phyloP scores from a whole-genome alignment of 2,329 filamentous ascomycete species.

The Exophiala oligosperma region DNA sequence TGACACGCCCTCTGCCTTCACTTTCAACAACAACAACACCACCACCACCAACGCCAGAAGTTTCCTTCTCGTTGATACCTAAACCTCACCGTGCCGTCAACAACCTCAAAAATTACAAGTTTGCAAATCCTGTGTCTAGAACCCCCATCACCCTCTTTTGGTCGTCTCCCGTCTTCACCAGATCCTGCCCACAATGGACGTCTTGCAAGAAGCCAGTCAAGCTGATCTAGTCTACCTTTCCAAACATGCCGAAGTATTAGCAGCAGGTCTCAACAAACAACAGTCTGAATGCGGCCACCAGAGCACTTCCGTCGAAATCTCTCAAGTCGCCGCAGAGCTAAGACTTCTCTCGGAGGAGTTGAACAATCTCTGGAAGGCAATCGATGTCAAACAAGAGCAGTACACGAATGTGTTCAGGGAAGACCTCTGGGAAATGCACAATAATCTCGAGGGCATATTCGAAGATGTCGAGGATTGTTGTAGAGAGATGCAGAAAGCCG shows the following conservation, averaged over 20 bases:
- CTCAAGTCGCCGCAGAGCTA: conserved; percentile 23
- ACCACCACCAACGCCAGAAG: too few relatives aligned
- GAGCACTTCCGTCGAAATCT: conserved; percentile 23
- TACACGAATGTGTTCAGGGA: conserved; percentile 29
- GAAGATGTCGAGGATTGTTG: conserved; percentile 30
- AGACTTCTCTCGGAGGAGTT: conserved; percentile 22
- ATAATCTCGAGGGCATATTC: conserved; percentile 25
- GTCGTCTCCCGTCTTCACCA: neutral
- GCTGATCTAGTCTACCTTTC: conserved; percentile 11
- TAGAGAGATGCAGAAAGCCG: conserved; percentile 25
- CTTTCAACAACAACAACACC: too few relatives aligned
- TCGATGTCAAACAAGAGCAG: conserved; percentile 17
- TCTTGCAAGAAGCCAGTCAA: neutral
- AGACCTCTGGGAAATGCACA: conserved; percentile 26
- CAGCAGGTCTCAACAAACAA: conserved; percentile 17
- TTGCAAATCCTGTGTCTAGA: too few relatives aligned
- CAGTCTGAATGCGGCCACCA: conserved; percentile 23
- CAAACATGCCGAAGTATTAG: conserved; percentile 19
- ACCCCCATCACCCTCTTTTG: neutral
- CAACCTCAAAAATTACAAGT: too few relatives aligned
- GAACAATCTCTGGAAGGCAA: conserved; percentile 22
- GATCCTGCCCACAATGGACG: neutral
- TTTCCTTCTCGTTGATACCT: too few relatives aligned
- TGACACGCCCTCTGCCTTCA: too few relatives aligned
- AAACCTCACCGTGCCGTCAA: too few relatives aligned